Evolutionary conservation across 768 basidiomycete species (phyloP).

Genomic region (Chlorophyllum brunneum): DNA sequence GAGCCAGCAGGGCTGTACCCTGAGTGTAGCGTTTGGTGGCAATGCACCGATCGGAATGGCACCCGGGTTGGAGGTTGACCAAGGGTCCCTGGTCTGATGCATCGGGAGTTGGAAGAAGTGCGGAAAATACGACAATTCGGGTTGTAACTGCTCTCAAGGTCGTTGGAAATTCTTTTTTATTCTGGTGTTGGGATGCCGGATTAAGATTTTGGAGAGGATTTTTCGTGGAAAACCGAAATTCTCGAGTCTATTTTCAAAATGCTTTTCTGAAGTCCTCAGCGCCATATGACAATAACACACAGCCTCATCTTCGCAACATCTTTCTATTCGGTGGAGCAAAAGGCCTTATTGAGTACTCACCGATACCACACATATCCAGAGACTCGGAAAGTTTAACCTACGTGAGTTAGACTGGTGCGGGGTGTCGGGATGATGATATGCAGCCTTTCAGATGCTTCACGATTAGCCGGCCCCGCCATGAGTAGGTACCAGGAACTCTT

Average conservation of each 20-base stretch:
- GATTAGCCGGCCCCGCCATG: not conserved
- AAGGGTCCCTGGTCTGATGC: not conserved
- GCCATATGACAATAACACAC: too few species aligned
- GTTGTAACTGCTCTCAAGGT: constrained; percentile 1
- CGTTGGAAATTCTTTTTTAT: not conserved
- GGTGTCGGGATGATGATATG: too few species aligned
- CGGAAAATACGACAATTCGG: not conserved
- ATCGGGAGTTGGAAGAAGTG: not conserved
- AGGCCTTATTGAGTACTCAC: too few species aligned
- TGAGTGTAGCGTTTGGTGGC: constrained; percentile 45
- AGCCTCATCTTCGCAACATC: too few species aligned
- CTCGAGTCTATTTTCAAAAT: not conserved
- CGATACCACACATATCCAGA: too few species aligned
- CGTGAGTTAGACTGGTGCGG: too few species aligned
- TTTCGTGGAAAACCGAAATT: not conserved
- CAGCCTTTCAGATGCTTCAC: too few species aligned
- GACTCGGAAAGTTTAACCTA: too few species aligned
- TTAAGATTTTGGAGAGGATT: not conserved
- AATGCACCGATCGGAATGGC: constrained; percentile 49
- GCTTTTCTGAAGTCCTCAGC: too few species aligned
- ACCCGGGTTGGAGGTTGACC: constrained; percentile 28
- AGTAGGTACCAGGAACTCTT: not conserved
- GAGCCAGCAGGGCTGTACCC: constrained; percentile 58
- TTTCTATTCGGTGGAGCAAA: too few species aligned
- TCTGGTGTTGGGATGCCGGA: not conserved